These are phyloP conservation scores for Cutaneotrichosporon sp. DNA, from an alignment of 1,284 basidiomycete genomes.

Conservation along the genomic window DNA sequence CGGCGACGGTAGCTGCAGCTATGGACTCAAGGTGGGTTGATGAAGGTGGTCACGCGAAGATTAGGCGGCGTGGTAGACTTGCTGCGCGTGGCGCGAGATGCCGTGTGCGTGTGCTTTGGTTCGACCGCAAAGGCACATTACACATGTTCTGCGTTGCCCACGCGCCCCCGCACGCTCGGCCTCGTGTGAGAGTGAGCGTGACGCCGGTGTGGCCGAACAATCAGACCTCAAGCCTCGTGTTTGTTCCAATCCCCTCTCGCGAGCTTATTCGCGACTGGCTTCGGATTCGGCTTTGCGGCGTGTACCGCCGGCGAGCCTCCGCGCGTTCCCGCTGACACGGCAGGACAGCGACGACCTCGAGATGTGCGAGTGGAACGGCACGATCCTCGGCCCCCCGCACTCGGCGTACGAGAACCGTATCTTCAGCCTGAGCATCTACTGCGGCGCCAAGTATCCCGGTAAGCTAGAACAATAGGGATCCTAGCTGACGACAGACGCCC, in stretches of 20 bases:
- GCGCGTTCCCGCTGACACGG: background rate
- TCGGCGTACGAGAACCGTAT: constrained; percentile 98
- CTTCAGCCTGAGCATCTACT: constrained; percentile 89
- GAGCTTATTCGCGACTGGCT: too few species aligned
- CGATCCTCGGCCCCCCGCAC: constrained; percentile 96
- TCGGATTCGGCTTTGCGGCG: too few species aligned
- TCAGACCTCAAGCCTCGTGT: too few species aligned
- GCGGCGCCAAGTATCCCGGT: constrained; percentile 79
- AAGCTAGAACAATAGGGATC: constrained; percentile 40
- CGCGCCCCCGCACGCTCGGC: too few species aligned
- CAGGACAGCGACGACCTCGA: constrained; percentile 81
- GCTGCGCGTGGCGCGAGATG: background rate
- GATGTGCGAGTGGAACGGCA: constrained; percentile 99
- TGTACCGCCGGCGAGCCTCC: too few species aligned
- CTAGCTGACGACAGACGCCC: constrained; percentile 27
- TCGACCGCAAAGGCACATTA: too few species aligned
- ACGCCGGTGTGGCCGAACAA: too few species aligned
- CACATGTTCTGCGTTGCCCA: background rate
- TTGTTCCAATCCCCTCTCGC: too few species aligned
- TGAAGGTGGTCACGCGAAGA: background rate
- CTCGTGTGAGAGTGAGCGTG: too few species aligned
- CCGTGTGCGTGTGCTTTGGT: background rate
- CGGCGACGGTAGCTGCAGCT: constrained; percentile 94
- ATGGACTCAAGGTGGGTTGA: constrained; percentile 64
- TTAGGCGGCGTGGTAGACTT: background rate